Evolutionary conservation across 148 eudicot species (phyloP).

Genomic region (Vaccinium macrocarpon): DNA sequence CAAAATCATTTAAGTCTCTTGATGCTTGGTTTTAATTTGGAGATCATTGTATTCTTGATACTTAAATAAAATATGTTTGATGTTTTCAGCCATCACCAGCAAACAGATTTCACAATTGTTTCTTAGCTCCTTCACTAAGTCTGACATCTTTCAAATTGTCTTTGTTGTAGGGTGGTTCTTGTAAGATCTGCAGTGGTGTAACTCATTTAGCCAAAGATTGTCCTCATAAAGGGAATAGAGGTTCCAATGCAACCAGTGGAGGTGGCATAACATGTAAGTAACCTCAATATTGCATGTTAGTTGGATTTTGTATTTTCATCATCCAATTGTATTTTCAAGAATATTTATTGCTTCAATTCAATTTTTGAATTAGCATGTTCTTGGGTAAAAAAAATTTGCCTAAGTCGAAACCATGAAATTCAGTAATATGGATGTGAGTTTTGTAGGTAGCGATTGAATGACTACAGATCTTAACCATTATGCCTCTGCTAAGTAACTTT

Average conservation of each 20-base stretch:
- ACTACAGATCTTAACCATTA: not conserved
- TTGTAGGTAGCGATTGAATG: not conserved
- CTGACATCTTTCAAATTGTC: slow-evolving; percentile 12
- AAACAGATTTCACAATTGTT: not conserved
- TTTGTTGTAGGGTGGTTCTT: slow-evolving; percentile 70
- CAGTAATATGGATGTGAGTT: not conserved
- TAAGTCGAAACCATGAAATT: not conserved
- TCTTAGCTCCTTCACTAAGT: not conserved
- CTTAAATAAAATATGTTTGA: not conserved
- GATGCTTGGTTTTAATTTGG: not conserved
- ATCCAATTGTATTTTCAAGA: not conserved
- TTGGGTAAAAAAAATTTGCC: not conserved
- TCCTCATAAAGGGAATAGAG: slow-evolving; percentile 53
- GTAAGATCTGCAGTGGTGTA: slow-evolving; percentile 82
- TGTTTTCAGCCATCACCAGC: not conserved
- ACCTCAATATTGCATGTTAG: not conserved
- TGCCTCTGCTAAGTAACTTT: not conserved
- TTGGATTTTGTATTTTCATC: not conserved
- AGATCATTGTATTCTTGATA: not conserved
- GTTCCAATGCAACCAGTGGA: slow-evolving; percentile 27
- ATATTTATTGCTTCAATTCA: not conserved
- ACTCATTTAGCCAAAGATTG: slow-evolving; percentile 92
- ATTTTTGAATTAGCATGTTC: not conserved
- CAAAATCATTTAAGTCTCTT: not conserved
- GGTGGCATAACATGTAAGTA: slow-evolving; percentile 43